These are phyloP conservation scores for Bipolaris zeicola DNA, from an alignment of 2,329 filamentous ascomycete genomes.

Conservation along the genomic window DNA sequence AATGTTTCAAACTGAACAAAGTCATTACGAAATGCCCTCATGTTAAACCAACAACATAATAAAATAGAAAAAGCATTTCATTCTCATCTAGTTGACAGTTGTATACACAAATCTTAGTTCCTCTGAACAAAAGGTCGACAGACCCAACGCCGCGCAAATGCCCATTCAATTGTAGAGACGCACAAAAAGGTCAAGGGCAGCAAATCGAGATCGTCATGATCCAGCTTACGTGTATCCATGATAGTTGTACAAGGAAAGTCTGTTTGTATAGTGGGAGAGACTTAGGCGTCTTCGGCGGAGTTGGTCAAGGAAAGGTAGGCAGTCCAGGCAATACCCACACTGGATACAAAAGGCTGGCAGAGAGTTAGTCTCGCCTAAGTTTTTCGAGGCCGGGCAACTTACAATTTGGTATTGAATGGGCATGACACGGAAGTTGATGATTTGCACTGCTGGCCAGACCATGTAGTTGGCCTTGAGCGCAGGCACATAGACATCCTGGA, in stretches of 20 bases:
- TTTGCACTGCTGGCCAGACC: constrained; percentile 93
- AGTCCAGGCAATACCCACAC: constrained; percentile 95
- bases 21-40: not conserved
- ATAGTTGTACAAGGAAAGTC: constrained; percentile 24
- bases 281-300: constrained; percentile 71
- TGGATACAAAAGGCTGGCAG: constrained; percentile 87
- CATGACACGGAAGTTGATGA: constrained; percentile 95
- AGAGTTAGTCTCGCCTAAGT: constrained; percentile 11
- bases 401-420: constrained; percentile 97
- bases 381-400: constrained; percentile 51
- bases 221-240: constrained; percentile 17
- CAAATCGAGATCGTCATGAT: constrained; percentile 15
- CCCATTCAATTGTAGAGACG: constrained; percentile 27
- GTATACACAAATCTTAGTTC: constrained; percentile 8
- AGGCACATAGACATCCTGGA: constrained; percentile 90
- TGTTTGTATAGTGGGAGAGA: constrained; percentile 5
- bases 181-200: constrained; percentile 26
- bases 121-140: constrained; percentile 11
- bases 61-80: not conserved
- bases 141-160: constrained; percentile 27
- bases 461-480: constrained; percentile 95
- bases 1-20: not conserved
- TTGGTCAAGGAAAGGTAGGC: constrained; percentile 94
- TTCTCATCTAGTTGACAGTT: constrained; percentile 8
- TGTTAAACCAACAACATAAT: too few relatives aligned